Base-by-base conservation (phyloP, 441 rosid species). In the Kokia cookei region DNA sequence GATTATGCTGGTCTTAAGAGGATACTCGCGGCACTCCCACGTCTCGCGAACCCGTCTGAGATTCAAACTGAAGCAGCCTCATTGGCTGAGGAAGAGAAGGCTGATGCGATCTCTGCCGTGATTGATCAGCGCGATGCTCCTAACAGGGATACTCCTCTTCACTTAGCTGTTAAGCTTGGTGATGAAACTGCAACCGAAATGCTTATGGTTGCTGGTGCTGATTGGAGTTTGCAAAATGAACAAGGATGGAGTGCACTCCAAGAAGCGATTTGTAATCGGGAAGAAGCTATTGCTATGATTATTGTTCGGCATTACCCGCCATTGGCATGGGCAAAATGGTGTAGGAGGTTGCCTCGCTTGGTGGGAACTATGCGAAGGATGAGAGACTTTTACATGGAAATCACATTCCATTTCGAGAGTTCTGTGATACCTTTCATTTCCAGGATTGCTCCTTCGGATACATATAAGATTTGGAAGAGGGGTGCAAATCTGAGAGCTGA, bases 291-390 rank as follows among this genome's bases (percentile, higher is more conserved):
- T 29, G 89, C 98, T 2, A 89, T 88, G 96, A 83, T 80, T 65
- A 91, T 95, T 57, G 97, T 95, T 42, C 78, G 97, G 78, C 93
- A 89, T 80, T 91, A 90, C 79, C 98, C 93, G 87, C 94, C 94
- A n/a, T 53, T 89, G 64, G 98, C 99, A 2, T 95, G 98, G 97
- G 97, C 98, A 27, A 95, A 95, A 72, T 95, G 99, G 99, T 93
- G 98, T 73, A 80, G 97, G 79, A 87, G 98, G 77, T 75, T 95
- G 84, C 98, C 99, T 81, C 93, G 97, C 59, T 78, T 95, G 87
- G 82, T 93, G 1, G 93, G 80, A 8, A 90, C 93, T 1, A 91
- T 93, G 98, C 80, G 79, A 15, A 85, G 88, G 85, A 93, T 95
- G 98, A 86, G 97, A 78, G 99, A 95, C 80, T 95, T 95, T 72